Percentiles rank a stretch among this genome's conserved stretches.
Conservation (phyloP, 768 basidiomycete species). For the Harrya chromipes region DNA sequence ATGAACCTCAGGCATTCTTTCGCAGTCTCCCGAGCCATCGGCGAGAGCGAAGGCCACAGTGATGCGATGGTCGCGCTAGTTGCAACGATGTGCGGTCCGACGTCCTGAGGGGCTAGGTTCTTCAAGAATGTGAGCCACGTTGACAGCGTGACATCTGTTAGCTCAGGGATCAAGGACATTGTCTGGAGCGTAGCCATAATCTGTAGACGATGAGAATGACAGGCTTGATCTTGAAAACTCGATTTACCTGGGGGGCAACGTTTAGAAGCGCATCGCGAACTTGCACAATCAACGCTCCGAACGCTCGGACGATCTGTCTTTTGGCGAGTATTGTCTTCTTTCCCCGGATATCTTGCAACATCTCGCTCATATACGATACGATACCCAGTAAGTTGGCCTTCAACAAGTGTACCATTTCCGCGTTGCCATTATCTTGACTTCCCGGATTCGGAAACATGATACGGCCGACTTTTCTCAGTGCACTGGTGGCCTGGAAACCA, state of each 20-base stretch:
- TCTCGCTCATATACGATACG: slow-evolving; percentile 80
- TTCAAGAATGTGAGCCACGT: slow-evolving; percentile 80
- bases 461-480: slow-evolving; percentile 44
- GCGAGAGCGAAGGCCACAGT: slow-evolving; percentile 66
- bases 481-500: slow-evolving; percentile 45
- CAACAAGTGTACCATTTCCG: slow-evolving; percentile 57
- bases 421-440: slow-evolving; percentile 26
- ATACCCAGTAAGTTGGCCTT: slow-evolving; percentile 80
- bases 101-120: slow-evolving; percentile 61
- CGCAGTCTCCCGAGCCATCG: slow-evolving; percentile 50
- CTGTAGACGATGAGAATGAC: slow-evolving; percentile 40
- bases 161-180: slow-evolving; percentile 68
- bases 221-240: not conserved
- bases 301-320: slow-evolving; percentile 71
- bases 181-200: slow-evolving; percentile 96
- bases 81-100: slow-evolving; percentile 81
- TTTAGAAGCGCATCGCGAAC: slow-evolving; percentile 70
- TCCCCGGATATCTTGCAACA: slow-evolving; percentile 79
- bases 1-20: slow-evolving; percentile 64
- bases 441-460: slow-evolving; percentile 25
- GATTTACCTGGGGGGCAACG: slow-evolving; percentile 81
- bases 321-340: slow-evolving; percentile 70
- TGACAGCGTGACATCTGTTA: slow-evolving; percentile 74
- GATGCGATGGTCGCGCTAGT: slow-evolving; percentile 83
- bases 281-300: slow-evolving; percentile 67